Evolutionary conservation across 129 eudicot species (phyloP).

Genomic region (Centrapalus pauciflorus): DNA sequence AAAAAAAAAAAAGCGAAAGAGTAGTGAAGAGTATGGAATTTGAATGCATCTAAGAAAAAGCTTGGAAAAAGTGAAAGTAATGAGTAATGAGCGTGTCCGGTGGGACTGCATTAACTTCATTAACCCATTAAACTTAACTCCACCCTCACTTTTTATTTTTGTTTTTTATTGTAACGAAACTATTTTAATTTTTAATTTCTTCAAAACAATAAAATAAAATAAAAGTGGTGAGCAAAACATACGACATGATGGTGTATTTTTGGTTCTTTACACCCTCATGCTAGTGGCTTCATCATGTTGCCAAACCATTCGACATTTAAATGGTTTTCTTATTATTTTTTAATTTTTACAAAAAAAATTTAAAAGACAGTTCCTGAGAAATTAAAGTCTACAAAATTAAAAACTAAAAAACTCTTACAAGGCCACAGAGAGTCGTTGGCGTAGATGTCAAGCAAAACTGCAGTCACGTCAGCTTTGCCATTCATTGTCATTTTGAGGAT

Average conservation of each 20-base stretch:
- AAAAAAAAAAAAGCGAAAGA: too few relatives aligned
- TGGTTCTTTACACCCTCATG: slow-evolving; percentile 24
- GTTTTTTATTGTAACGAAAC: too few relatives aligned
- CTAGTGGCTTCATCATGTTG: slow-evolving; percentile 32
- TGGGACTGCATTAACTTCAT: slow-evolving; percentile 32
- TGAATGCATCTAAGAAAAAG: slow-evolving; percentile 21
- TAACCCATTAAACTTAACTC: slow-evolving; percentile 27
- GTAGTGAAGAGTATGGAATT: too few relatives aligned
- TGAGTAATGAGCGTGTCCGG: slow-evolving; percentile 39
- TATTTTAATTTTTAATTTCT: neutral
- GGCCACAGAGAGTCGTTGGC: too few relatives aligned
- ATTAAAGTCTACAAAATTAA: too few relatives aligned
- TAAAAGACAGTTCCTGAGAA: too few relatives aligned
- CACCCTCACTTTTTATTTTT: slow-evolving; percentile 1
- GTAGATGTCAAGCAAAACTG: too few relatives aligned
- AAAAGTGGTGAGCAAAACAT: neutral
- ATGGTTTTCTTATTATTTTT: too few relatives aligned
- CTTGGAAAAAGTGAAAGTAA: slow-evolving; percentile 27
- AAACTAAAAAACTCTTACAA: too few relatives aligned
- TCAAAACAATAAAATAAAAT: neutral
- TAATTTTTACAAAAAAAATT: too few relatives aligned
- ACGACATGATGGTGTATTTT: slow-evolving; percentile 17
- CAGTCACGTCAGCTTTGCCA: too few relatives aligned
- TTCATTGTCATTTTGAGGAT: too few relatives aligned
- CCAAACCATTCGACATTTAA: slow-evolving; percentile 34